A percentile compares a stretch with the other conserved stretches of the same genome.
These are phyloP conservation scores for Melaleuca alternifolia DNA, from an alignment of 345 rosid genomes.

Conservation along the genomic window DNA sequence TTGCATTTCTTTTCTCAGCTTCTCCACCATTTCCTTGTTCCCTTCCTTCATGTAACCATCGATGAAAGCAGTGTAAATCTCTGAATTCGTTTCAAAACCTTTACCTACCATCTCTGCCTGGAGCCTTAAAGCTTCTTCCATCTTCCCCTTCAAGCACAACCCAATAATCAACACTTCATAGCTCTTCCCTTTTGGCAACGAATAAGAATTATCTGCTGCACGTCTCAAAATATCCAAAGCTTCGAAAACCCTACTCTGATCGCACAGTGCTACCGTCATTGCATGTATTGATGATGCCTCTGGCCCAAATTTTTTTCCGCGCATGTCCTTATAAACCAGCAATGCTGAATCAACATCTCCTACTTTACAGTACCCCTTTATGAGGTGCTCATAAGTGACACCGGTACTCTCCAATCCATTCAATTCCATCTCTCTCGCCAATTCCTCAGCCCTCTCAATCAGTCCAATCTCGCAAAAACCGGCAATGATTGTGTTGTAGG, in stretches of 20 bases:
- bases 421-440: slow-evolving; percentile 47
- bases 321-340: slow-evolving; percentile 50
- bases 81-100: slow-evolving; percentile 51
- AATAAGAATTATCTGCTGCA: slow-evolving; percentile 21
- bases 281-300: slow-evolving; percentile 35
- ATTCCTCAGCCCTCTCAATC: slow-evolving; percentile 43
- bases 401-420: slow-evolving; percentile 32
- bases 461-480: slow-evolving; percentile 47
- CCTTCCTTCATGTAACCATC: slow-evolving; percentile 45
- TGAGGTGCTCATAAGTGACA: slow-evolving; percentile 50
- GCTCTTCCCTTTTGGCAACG: slow-evolving; percentile 37
- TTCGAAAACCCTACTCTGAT: slow-evolving; percentile 30
- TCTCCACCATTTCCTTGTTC: slow-evolving; percentile 38
- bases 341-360: slow-evolving; percentile 45
- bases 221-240: slow-evolving; percentile 38
- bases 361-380: slow-evolving; percentile 47
- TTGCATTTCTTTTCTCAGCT: slow-evolving; percentile 49
- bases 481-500: slow-evolving; percentile 63
- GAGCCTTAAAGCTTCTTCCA: slow-evolving; percentile 65
- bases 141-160: slow-evolving; percentile 45
- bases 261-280: slow-evolving; percentile 38
- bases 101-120: slow-evolving; percentile 84
- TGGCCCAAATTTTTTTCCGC: slow-evolving; percentile 32
- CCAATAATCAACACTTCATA: slow-evolving; percentile 49
- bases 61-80: slow-evolving; percentile 50